A percentile compares a stretch with the other conserved stretches of the same genome.
Evolutionary conservation across 352 stramenopile genomes (phyloP).

Genomic region (Phytophthora macrochlamydospora): DNA sequence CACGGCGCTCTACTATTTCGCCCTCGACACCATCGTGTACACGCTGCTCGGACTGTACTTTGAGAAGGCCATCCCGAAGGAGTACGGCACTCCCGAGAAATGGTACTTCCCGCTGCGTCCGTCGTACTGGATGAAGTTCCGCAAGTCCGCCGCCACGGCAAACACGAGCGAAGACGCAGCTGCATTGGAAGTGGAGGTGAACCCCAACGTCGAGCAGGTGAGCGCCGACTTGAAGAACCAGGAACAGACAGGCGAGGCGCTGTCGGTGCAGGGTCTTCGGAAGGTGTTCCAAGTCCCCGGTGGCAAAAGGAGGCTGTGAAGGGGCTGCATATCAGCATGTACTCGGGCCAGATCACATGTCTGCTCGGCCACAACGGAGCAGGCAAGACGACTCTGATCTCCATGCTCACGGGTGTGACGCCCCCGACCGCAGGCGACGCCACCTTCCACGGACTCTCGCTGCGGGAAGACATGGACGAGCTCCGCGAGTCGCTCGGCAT

Average conservation of each 20-base stretch:
- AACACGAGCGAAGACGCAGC: slow-evolving; percentile 39
- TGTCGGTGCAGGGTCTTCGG: slow-evolving; percentile 61
- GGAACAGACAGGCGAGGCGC: slow-evolving; percentile 48
- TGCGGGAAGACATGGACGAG: slow-evolving; percentile 67
- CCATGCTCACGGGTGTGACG: slow-evolving; percentile 76
- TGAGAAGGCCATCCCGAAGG: slow-evolving; percentile 81
- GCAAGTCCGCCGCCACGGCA: slow-evolving; percentile 53
- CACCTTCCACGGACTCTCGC: slow-evolving; percentile 51
- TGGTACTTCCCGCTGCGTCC: slow-evolving; percentile 90
- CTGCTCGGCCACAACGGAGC: slow-evolving; percentile 93
- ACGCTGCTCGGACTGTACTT: slow-evolving; percentile 88
- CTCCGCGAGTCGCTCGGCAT: slow-evolving; percentile 68
- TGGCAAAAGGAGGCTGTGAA: slow-evolving; percentile 90
- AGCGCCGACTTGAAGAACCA: slow-evolving; percentile 48
- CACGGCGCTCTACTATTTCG: slow-evolving; percentile 61
- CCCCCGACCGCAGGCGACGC: slow-evolving; percentile 51
- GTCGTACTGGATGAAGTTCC: slow-evolving; percentile 77
- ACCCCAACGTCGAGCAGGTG: slow-evolving; percentile 54
- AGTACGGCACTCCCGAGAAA: slow-evolving; percentile 60
- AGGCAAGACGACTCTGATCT: slow-evolving; percentile 95
- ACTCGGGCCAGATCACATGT: slow-evolving; percentile 78
- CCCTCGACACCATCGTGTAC: slow-evolving; percentile 86
- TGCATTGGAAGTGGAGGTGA: slow-evolving; percentile 41
- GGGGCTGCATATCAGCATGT: slow-evolving; percentile 78
- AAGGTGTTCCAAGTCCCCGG: slow-evolving; percentile 83